Base-by-base conservation (phyloP, 805 yeast genomes). In the Schizosaccharomyces osmophilus region DNA sequence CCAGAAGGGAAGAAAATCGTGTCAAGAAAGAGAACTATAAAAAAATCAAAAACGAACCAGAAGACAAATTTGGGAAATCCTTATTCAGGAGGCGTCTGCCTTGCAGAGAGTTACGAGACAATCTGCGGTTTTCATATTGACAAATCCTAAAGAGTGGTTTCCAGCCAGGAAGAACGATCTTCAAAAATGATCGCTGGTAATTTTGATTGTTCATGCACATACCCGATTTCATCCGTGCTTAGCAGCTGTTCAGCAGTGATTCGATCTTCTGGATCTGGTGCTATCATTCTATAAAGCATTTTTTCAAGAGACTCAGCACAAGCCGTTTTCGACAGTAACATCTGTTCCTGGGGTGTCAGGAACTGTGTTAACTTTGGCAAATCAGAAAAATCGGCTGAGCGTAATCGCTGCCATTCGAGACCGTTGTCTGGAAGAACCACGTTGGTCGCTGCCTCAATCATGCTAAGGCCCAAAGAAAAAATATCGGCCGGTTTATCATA, bases 361-460 rank as follows among this genome's bases (percentile, higher is more conserved):
- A 24, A 17, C 4, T 29, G 45, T 19, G 43, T 19, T 19, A 57
- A 43, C 43, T 36, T 19, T 22, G 61, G 61, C n/a, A 97, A 97
- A 70, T 93, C 98, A 19, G 94, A 82, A 65, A 93, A 75, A 70
- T 93, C 98, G 0, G 97, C 98, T 54, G 95, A 85, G 65, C 98
- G 78, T 63, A 93, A 74, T 70, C 89, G 88, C 66, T 94, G 94
- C 98, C 98, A 93, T 39, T 94, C 89, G 15, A 87, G 79, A 5
- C 98, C 98, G 69, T 93, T 89, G 67, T 90, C 97, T 1, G 98
- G 98, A 61, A 93, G 74, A 2, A 88, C 82, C 58, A 93, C 89
- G 72, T 93, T 93, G 1, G 97, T 95, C 1, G 98, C 97, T 67
- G 87, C 84, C 70, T 93, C 98, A 60, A 93, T 84, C 75, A 93